A percentile compares a stretch with the other conserved stretches of the same genome.
These are phyloP conservation scores for Saprolegnia parasitica DNA, from an alignment of 352 stramenopile species.

Conservation along the genomic window DNA sequence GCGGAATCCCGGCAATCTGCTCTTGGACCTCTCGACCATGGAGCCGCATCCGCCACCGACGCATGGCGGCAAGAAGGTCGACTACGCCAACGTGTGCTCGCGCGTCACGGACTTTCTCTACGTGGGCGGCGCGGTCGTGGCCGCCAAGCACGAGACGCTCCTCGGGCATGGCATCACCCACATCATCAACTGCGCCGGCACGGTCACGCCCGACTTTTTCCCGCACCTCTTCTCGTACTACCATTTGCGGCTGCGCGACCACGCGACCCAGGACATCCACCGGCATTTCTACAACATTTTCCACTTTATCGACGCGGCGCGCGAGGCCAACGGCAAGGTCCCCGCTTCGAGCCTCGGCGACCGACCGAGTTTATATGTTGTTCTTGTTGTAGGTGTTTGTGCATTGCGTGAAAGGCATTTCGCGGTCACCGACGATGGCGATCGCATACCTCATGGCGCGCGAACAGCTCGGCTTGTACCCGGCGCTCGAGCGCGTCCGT, in stretches of 20 bases:
- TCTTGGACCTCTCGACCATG: slow-evolving; percentile 74
- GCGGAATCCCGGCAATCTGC: slow-evolving; percentile 76
- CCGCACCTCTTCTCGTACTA: slow-evolving; percentile 80
- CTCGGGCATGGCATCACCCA: slow-evolving; percentile 76
- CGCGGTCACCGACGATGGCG: slow-evolving; percentile 78
- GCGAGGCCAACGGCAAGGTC: slow-evolving; percentile 49
- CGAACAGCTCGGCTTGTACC: slow-evolving; percentile 74
- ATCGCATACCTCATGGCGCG: slow-evolving; percentile 89
- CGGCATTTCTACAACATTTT: slow-evolving; percentile 85
- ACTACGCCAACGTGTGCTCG: slow-evolving; percentile 63
- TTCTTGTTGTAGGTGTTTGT: slow-evolving; percentile 63
- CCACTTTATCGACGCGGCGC: slow-evolving; percentile 81
- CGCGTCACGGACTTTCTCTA: slow-evolving; percentile 84
- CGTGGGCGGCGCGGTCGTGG: slow-evolving; percentile 73
- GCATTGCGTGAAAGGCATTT: slow-evolving; percentile 87
- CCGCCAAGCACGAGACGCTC: slow-evolving; percentile 71
- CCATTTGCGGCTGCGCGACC: slow-evolving; percentile 82
- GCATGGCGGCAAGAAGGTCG: slow-evolving; percentile 39
- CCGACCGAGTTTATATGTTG: neutral
- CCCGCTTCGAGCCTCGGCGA: neutral
- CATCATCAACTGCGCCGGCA: slow-evolving; percentile 85
- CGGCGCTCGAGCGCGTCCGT: slow-evolving; percentile 74
- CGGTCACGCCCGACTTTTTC: slow-evolving; percentile 65
- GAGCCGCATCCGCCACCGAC: slow-evolving; percentile 37
- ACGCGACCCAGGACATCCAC: slow-evolving; percentile 81